These are phyloP conservation scores for Sphaerosporella brunnea DNA, from an alignment of 495 filamentous ascomycete species.

Conservation along the genomic window DNA sequence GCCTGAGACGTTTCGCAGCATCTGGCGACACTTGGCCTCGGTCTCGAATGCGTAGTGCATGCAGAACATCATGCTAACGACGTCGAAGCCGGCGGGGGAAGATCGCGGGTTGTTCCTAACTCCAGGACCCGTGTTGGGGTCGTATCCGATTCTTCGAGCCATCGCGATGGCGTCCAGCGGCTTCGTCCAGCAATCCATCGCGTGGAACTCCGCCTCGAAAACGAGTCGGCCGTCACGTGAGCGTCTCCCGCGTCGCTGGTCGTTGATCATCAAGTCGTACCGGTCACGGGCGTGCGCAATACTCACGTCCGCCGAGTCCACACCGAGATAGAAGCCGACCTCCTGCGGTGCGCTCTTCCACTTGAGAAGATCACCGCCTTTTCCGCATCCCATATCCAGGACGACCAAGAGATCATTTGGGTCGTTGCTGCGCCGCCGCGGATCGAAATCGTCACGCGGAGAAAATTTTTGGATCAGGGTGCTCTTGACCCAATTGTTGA, in stretches of 20 bases:
- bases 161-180: conserved; percentile 60
- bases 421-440: conserved; percentile 29
- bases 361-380: conserved; percentile 87
- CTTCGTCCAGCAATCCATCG: conserved; percentile 78
- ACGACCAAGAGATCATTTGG: conserved; percentile 42
- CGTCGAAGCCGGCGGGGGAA: conserved; percentile 51
- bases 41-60: conserved; percentile 98
- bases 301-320: conserved; percentile 81
- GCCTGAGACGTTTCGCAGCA: conserved; percentile 85
- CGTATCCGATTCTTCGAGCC: conserved; percentile 69
- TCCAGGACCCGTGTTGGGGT: conserved; percentile 45
- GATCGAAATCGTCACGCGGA: conserved; percentile 57
- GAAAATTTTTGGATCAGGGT: conserved; percentile 93
- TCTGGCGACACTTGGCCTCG: conserved; percentile 69
- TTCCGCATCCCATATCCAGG: conserved; percentile 88
- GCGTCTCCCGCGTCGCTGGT: conserved; percentile 35
- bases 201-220: conserved; percentile 70
- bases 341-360: conserved; percentile 79
- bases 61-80: conserved; percentile 97
- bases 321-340: conserved; percentile 75
- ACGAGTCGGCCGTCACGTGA: conserved; percentile 40
- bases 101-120: conserved; percentile 37
- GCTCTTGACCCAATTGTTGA: conserved; percentile 99
- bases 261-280: conserved; percentile 48
- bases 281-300: conserved; percentile 77